Evolutionary conservation across 805 yeast genomes (phyloP), one percentile per base, ranked within the genome.

Genomic region (Kodamaea kaohsiungensis): DNA sequence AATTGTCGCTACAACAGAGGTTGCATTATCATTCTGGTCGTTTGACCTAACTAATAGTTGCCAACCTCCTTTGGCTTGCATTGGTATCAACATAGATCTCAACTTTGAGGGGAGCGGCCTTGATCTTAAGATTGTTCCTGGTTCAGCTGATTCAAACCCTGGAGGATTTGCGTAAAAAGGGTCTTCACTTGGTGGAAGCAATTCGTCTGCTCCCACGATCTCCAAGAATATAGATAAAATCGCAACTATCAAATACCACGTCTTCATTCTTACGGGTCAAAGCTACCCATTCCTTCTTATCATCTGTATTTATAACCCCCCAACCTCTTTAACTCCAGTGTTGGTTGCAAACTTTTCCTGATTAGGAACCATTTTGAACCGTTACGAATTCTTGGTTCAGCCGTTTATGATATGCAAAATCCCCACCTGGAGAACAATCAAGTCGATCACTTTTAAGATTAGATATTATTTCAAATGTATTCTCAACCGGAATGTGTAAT

Each of bases 11-110:
- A 64, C 65, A n/a, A 65, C 55, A 2, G 64, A 68, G 10, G 56
- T 56, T 6, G 72, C 62, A 18, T 65, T 58, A 1, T 71, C 72
- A 49, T 56, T 56, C 9, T 65, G 48, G 48, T 69, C 73, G 12
- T 46, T 47, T 1, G 59, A 52, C 17, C 60, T 50, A 8, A 56
- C 57, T 22, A 58, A 43, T 12, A 58, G 15, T 39, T 59, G 62
- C 54, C 57, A 58, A 2, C 56, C 45, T n/a, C 52, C 58, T 37
- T 59, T 53, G 15, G 56, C 48, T 17, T 59, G 49, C 10, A 53
- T 47, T 39, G 54, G 56, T 43, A 50, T 54, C 43, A 19, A 38
- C 39, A 49, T 52, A 53, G 49, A 52, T 45, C 63, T 56, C 58
- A 52, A 45, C 17, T 43, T 40, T 47, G 56, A 55, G 40, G 51